Percentiles rank a stretch among this genome's conserved stretches.
phyloP scores from a whole-genome alignment of 139 green algal species.

The Mychonastes homosphaera region DNA sequence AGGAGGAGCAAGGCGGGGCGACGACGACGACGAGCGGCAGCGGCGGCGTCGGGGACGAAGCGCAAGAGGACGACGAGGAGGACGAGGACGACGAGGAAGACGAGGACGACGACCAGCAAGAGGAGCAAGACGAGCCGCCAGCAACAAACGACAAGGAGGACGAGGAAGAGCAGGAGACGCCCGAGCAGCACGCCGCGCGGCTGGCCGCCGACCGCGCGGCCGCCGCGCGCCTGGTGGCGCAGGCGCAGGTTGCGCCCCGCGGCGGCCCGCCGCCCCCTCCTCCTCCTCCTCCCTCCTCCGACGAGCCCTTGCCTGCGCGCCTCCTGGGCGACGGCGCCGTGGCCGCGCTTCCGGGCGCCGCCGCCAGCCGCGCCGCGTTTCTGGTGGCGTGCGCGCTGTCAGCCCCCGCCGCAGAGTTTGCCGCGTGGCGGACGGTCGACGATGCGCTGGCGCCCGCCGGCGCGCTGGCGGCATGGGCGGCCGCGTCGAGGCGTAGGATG shows the following conservation, averaged over 20 bases:
- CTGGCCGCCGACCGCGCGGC: constrained; percentile 3
- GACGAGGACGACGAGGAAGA: constrained; percentile 10
- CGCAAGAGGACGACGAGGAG: constrained; percentile 5
- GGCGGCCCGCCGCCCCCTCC: background rate
- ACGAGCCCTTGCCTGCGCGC: too few relatives aligned
- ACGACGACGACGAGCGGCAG: background rate
- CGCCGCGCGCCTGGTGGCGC: background rate
- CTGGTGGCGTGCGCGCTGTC: too few relatives aligned
- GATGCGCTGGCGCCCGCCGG: too few relatives aligned
- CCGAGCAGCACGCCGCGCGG: constrained; percentile 13
- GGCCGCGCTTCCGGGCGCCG: too few relatives aligned
- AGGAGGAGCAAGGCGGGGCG: background rate
- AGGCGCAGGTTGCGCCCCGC: too few relatives aligned
- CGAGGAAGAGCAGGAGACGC: constrained; percentile 12
- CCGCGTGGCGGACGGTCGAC: too few relatives aligned
- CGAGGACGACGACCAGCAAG: constrained; percentile 8
- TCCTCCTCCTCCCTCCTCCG: too few relatives aligned
- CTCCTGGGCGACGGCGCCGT: too few relatives aligned
- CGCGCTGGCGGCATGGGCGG: too few relatives aligned
- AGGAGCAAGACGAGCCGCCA: constrained; percentile 8
- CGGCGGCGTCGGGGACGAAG: constrained; percentile 1
- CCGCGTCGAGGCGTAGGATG: too few relatives aligned
- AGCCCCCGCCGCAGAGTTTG: too few relatives aligned
- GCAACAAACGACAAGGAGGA: constrained; percentile 6
- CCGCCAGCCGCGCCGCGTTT: too few relatives aligned